These are phyloP conservation scores for Cladosporium oxysporum DNA, from an alignment of 2,329 filamentous ascomycete genomes.

Conservation along the genomic window DNA sequence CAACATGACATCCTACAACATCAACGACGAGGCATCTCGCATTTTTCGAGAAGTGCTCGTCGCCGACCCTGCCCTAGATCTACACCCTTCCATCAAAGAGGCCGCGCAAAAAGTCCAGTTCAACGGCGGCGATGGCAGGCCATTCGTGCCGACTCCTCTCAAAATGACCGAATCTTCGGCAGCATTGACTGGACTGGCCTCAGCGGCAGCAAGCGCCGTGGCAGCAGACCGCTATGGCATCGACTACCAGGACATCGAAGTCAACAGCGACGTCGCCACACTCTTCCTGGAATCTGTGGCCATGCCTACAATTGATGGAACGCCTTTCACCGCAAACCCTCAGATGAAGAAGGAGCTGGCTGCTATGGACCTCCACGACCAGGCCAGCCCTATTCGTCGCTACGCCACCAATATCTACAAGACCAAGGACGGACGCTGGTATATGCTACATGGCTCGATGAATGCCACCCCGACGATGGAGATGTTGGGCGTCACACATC, in stretches of 20 bases:
- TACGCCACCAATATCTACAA: conserved; percentile 49
- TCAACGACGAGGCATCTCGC: conserved; percentile 1
- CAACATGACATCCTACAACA: background rate
- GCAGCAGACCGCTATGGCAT: conserved; percentile 16
- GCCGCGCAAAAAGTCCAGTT: conserved; percentile 1
- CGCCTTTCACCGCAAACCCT: background rate
- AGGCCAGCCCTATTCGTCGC: background rate
- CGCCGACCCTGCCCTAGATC: background rate
- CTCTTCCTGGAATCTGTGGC: conserved; percentile 25
- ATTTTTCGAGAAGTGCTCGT: conserved; percentile 4
- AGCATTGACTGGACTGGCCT: conserved; percentile 36
- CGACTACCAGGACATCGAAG: conserved; percentile 2
- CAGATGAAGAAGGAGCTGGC: conserved; percentile 1
- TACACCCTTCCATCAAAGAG: background rate
- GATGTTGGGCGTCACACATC: conserved; percentile 35
- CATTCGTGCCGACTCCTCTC: conserved; percentile 56
- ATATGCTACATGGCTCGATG: conserved; percentile 52
- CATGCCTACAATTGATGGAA: conserved; percentile 17
- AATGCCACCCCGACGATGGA: conserved; percentile 48
- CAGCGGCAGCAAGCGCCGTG: conserved; percentile 3
- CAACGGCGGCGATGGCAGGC: conserved; percentile 31
- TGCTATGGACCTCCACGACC: background rate
- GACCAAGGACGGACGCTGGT: conserved; percentile 49
- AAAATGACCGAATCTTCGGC: conserved; percentile 55
- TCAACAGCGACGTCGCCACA: conserved; percentile 18